Evolutionary conservation across 495 filamentous ascomycete genomes (phyloP).

Genomic region (Amphirosellinia nigrospora): DNA sequence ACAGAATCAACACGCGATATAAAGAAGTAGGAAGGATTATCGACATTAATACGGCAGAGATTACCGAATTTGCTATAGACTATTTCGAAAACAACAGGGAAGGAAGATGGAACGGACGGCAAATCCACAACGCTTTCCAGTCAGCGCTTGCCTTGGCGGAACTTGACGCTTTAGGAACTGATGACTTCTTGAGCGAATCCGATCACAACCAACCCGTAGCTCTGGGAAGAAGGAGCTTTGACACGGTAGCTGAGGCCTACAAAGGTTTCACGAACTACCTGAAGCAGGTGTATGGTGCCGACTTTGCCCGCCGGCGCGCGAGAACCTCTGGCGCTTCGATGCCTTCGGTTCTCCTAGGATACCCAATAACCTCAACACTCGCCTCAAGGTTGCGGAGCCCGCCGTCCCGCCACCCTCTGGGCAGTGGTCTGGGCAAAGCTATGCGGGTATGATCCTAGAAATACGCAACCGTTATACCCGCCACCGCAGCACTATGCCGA

Average conservation of each 20-base stretch:
- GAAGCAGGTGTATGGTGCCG: slow-evolving; percentile 12
- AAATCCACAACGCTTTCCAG: slow-evolving; percentile 44
- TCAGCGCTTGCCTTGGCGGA: slow-evolving; percentile 41
- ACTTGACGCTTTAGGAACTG: slow-evolving; percentile 11
- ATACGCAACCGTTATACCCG: not conserved
- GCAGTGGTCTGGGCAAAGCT: not conserved
- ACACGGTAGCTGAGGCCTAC: slow-evolving; percentile 6
- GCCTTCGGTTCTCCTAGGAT: slow-evolving; percentile 13
- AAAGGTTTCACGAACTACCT: slow-evolving; percentile 9
- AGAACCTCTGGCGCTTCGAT: slow-evolving; percentile 16
- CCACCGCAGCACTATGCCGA: slow-evolving; percentile 5
- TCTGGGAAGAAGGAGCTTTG: slow-evolving; percentile 6
- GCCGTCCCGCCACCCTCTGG: not conserved
- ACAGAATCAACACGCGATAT: slow-evolving; percentile 30
- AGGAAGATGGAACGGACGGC: slow-evolving; percentile 36
- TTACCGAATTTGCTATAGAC: slow-evolving; percentile 22
- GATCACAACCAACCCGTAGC: not conserved
- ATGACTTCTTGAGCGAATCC: not conserved
- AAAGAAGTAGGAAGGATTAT: slow-evolving; percentile 18
- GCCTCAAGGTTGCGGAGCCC: slow-evolving; percentile 9
- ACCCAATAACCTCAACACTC: slow-evolving; percentile 9
- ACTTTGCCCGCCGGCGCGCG: slow-evolving; percentile 18
- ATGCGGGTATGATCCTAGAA: slow-evolving; percentile 2
- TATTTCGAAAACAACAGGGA: slow-evolving; percentile 20
- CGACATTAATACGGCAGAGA: slow-evolving; percentile 26